phyloP scores from a whole-genome alignment of 768 basidiomycete species.

The Pleurotus giganteus region DNA sequence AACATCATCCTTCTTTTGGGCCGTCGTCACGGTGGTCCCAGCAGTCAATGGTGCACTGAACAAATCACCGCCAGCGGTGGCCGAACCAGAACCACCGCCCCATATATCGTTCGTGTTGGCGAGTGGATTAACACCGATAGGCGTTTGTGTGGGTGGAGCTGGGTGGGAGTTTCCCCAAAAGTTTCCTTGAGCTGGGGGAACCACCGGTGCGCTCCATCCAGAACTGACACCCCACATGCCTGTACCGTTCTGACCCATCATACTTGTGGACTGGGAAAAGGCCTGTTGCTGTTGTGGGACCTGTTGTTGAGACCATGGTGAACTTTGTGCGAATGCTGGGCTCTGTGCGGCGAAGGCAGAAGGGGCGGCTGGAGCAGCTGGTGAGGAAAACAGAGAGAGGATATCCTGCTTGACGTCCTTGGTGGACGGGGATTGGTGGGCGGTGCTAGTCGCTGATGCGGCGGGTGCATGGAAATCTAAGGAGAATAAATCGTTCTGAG shows the following conservation, averaged over 20 bases:
- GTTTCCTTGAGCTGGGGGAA: conserved; percentile 35
- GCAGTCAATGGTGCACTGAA: conserved; percentile 30
- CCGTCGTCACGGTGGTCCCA: conserved; percentile 25
- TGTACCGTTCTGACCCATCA: conserved; percentile 52
- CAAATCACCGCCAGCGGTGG: conserved; percentile 28
- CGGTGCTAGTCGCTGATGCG: conserved; percentile 23
- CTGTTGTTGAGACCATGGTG: conserved; percentile 32
- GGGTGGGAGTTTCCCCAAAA: conserved; percentile 34
- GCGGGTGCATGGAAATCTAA: conserved; percentile 80
- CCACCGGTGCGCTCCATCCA: conserved; percentile 51
- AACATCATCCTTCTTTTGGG: conserved; percentile 67
- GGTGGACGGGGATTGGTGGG: conserved; percentile 35
- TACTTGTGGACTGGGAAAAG: conserved; percentile 36
- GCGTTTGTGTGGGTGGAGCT: conserved; percentile 20
- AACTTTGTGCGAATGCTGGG: conserved; percentile 17
- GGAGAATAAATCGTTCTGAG: conserved; percentile 71
- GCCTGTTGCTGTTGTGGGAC: conserved; percentile 17
- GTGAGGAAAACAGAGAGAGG: conserved; percentile 70
- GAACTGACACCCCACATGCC: conserved; percentile 68
- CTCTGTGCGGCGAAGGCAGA: conserved; percentile 35
- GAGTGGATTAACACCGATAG: conserved; percentile 10
- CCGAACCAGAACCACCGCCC: conserved; percentile 35
- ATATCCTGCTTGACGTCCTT: conserved; percentile 87
- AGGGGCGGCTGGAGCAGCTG: conserved; percentile 32
- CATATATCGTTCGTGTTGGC: conserved; percentile 58